Base-by-base conservation (phyloP, 2,329 filamentous ascomycete species). In the Penicillium sp. region DNA sequence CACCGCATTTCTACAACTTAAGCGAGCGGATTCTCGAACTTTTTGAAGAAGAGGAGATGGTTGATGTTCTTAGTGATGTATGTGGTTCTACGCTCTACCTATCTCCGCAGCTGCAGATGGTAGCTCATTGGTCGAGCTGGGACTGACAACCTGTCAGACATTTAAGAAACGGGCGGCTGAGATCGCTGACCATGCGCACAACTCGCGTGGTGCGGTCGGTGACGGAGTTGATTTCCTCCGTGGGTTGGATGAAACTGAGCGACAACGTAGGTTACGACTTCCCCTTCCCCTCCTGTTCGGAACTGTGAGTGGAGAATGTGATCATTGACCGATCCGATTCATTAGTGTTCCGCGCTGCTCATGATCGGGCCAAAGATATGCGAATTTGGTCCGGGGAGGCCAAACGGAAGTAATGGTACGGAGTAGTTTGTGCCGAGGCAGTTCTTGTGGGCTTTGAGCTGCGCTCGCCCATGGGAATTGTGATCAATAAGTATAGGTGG, bases 201-300 rank as follows among this genome's bases (percentile, higher is more conserved):
- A 96, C 74, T 88, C 88, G 3, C 85, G 87, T 9, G 87, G 88
- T 13, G 87, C 87, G 10, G 74, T 84, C 38, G 81, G 82, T 3
- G 83, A 84, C 45, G 78, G 86, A 2, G 86, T 86, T 53, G 92
- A 97, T 62, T 97, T 97, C 65, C 77, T 97, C 64, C 81, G 89
- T 29, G 91, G 92, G 0, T 73, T 99, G 52, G 94, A 97, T 67
- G 92, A 97, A 76, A 91, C 86, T 73, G 94, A 99, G 77, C 82
- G 92, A 63, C 82, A 81, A 56, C 67, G 83, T 85, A 68, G 68
- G 64, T 61, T 50, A 14, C 51, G 18, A 30, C 14, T 27, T n/a
- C 2, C 18, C 23, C 41, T 18, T 34, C 19, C 30, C 23, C 23
- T 23, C 23, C 8, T 35, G 18, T 46, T 34, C 14, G 13, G 26